Conservation (phyloP, 768 basidiomycete species). For the Collybia sp. region DNA sequence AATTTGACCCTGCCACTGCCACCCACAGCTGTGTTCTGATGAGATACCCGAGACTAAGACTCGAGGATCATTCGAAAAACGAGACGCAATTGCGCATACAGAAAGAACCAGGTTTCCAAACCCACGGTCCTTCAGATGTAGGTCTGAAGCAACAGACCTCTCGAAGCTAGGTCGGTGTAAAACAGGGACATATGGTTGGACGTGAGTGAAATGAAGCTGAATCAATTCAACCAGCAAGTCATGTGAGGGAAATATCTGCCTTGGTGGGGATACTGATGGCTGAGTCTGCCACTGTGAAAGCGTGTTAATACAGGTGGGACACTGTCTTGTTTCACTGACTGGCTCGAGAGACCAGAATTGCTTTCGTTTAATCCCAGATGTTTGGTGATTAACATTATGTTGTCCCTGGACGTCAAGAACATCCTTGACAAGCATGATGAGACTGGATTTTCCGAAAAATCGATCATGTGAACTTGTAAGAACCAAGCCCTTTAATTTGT, state of each 20-base stretch:
- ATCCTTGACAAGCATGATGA: slow-evolving; percentile 35
- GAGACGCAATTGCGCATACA: slow-evolving; percentile 57
- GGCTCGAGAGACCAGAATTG: slow-evolving; percentile 15
- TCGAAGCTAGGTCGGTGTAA: slow-evolving; percentile 68
- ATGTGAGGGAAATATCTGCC: slow-evolving; percentile 37
- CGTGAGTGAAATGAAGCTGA: slow-evolving; percentile 50
- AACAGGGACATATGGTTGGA: slow-evolving; percentile 52
- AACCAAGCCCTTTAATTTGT: slow-evolving; percentile 27
- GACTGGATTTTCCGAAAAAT: slow-evolving; percentile 16
- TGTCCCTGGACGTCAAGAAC: slow-evolving; percentile 40
- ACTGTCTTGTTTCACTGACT: not conserved
- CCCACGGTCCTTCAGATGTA: slow-evolving; percentile 41
- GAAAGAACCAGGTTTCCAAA: slow-evolving; percentile 59
- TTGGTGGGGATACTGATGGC: slow-evolving; percentile 15
- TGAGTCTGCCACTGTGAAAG: slow-evolving; percentile 31
- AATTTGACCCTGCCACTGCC: slow-evolving; percentile 60
- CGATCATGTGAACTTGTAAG: slow-evolving; percentile 33
- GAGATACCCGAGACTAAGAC: slow-evolving; percentile 31
- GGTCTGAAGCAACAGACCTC: slow-evolving; percentile 34
- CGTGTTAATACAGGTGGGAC: not conserved
- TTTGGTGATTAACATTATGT: slow-evolving; percentile 17
- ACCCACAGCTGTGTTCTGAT: slow-evolving; percentile 45
- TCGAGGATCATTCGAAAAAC: slow-evolving; percentile 51
- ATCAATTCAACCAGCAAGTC: slow-evolving; percentile 48
- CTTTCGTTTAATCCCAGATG: slow-evolving; percentile 11